phyloP scores from a whole-genome alignment of 1,284 basidiomycete genomes.

The Uromyces viciae-fabae region DNA sequence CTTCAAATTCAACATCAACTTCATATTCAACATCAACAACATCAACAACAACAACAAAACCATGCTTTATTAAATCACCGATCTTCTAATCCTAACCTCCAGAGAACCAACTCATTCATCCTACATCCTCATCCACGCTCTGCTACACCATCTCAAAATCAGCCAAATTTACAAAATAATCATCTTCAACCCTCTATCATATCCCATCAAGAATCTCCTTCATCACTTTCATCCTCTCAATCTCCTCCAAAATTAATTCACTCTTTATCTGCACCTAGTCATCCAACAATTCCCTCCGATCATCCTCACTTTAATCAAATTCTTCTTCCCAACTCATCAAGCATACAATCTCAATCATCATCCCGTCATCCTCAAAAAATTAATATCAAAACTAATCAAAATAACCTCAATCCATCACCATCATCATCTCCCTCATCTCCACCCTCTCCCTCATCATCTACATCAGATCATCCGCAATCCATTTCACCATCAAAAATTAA shows the following conservation, averaged over 20 bases:
- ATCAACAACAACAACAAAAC: conserved; percentile 44
- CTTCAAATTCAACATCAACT: conserved; percentile 46
- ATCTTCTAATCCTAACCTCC: neutral
- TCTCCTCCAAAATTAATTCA: neutral
- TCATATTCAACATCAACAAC: conserved; percentile 54
- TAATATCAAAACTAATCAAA: neutral
- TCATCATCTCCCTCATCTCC: neutral
- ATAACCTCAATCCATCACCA: neutral
- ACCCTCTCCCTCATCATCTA: neutral
- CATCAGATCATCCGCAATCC: neutral
- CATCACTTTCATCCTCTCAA: neutral
- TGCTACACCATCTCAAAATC: neutral
- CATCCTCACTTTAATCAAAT: conserved; percentile 3
- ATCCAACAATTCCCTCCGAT: neutral
- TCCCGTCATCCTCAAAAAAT: neutral
- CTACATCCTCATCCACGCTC: neutral
- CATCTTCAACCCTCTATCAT: neutral
- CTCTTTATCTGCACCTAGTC: neutral
- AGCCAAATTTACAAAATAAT: neutral
- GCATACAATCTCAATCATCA: neutral
- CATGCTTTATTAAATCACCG: neutral
- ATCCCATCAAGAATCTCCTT: neutral
- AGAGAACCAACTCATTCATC: conserved; percentile 4
- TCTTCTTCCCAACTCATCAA: neutral
- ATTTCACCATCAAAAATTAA: neutral